These are phyloP conservation scores for Xylariaceae sp. DNA, from an alignment of 2,329 filamentous ascomycete genomes.

Conservation along the genomic window DNA sequence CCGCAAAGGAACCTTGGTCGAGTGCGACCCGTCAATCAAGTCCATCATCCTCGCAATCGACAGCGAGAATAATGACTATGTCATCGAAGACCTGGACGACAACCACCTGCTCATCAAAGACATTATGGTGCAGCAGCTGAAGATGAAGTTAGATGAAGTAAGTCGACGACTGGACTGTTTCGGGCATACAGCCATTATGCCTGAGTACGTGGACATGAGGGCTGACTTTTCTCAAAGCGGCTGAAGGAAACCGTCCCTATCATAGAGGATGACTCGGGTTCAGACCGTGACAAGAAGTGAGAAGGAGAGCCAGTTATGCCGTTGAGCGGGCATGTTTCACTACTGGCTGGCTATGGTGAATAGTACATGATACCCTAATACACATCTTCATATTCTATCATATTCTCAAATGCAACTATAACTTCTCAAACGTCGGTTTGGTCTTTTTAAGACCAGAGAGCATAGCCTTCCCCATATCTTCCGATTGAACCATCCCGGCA, in stretches of 20 bases:
- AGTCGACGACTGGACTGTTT: not conserved
- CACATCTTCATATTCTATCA: not conserved
- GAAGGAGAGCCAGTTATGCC: too few species aligned
- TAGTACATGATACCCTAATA: not conserved
- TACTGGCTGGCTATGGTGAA: constrained; percentile 7
- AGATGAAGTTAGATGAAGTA: constrained; percentile 66
- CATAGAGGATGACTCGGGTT: constrained; percentile 48
- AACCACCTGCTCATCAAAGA: constrained; percentile 72
- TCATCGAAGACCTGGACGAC: constrained; percentile 78
- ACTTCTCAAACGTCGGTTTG: constrained; percentile 79
- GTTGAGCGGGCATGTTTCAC: not conserved
- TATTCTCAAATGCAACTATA: constrained; percentile 42
- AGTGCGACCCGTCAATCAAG: constrained; percentile 84
- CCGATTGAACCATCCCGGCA: constrained; percentile 72
- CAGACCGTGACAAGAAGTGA: constrained; percentile 38
- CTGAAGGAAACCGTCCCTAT: constrained; percentile 50
- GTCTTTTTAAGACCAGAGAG: constrained; percentile 73
- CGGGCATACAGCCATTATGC: too few species aligned
- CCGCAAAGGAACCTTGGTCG: constrained; percentile 64
- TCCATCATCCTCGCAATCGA: constrained; percentile 79
- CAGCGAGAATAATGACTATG: constrained; percentile 64
- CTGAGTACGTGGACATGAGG: not conserved
- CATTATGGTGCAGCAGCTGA: constrained; percentile 64
- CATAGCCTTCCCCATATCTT: constrained; percentile 71
- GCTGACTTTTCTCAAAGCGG: constrained; percentile 34